These are phyloP conservation scores for Thoreauomyces humboldtii DNA, from an alignment of 192 early-diverging fungal species.

Conservation along the genomic window DNA sequence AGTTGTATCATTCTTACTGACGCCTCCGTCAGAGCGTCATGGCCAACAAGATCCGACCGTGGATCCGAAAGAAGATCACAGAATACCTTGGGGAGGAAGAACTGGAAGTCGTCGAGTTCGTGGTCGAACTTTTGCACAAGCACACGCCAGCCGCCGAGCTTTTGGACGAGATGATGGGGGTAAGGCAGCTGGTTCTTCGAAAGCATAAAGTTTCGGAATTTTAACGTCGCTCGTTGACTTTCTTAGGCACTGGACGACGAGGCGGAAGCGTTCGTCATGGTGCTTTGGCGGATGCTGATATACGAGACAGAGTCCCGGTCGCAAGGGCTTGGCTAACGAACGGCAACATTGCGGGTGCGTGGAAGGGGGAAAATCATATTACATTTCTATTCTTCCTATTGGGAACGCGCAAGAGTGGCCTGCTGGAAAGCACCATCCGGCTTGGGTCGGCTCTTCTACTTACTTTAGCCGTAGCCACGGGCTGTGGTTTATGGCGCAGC, in stretches of 20 bases:
- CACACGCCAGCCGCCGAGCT: conserved; percentile 65
- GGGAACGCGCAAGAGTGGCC: too few relatives aligned
- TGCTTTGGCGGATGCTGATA: conserved; percentile 85
- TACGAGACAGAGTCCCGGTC: conserved; percentile 76
- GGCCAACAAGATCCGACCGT: conserved; percentile 66
- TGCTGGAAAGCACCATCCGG: too few relatives aligned
- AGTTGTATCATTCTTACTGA: too few relatives aligned
- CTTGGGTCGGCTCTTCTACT: too few relatives aligned
- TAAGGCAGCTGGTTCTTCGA: conserved; percentile 9
- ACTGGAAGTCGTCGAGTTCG: conserved; percentile 75
- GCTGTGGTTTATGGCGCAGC: too few relatives aligned
- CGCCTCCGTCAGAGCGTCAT: conserved; percentile 46
- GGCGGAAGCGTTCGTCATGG: conserved; percentile 80
- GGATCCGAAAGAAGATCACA: conserved; percentile 72
- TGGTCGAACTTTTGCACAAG: conserved; percentile 66
- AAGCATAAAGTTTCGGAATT: neutral
- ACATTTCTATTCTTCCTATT: too few relatives aligned
- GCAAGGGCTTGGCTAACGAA: conserved; percentile 50
- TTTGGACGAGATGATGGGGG: conserved; percentile 73
- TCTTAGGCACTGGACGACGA: conserved; percentile 81
- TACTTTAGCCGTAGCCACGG: too few relatives aligned
- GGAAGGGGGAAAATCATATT: too few relatives aligned
- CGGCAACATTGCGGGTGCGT: too few relatives aligned
- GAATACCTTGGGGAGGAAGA: conserved; percentile 82
- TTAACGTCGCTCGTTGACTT: neutral